Base-by-base conservation (phyloP, 306 rosid genomes). In the Citrullus colocynthis region DNA sequence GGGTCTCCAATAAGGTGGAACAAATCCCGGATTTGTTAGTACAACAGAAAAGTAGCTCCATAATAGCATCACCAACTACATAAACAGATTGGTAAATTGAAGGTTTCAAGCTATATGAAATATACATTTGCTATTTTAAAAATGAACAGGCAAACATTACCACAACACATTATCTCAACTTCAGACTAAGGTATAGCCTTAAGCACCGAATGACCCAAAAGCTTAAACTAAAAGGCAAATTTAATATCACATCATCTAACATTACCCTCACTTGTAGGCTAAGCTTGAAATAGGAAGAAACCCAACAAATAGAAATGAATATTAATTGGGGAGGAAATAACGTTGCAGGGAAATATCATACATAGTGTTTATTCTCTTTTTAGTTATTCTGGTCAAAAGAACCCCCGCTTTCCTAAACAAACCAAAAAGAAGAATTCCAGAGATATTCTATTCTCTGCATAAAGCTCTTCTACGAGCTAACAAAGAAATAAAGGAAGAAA, bases 11-110 rank as follows among this genome's bases (percentile, higher is more conserved):
- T 87, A 84, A 1, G 54, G 87, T 14, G 97, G 94, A 81, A 89
- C 89, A 37, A 80, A 63, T 34, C 97, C 94, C 5, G 97, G 91
- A 70, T 89, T 90, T 55, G 91, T 88, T n/a, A 89, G 48, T 57
- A 88, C 91, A 72, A 87, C 90, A 62, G 86, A 49, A 71, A 88
- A 91, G 87, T 91, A 91, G 92, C 94, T 84, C 92, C 97, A 91
- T 79, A 91, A 62, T 66, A 91, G 81, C 97, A 91, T 91, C 89
- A 51, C 91, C 86, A 91, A 76, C 97, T 91, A 78, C 90, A 89
- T 24, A 85, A 76, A 78, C 80, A 84, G 81, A 67, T 67, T 18
- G 56, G 52, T 37, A 54, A 52, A 67, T 34, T 36, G 57, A 65
- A 36, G 41, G 54, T 39, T 69, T 13, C 17, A 62, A 42, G 49